A percentile compares a stretch with the other conserved stretches of the same genome.
These are phyloP conservation scores for Trametes villosa DNA, from an alignment of 768 basidiomycete species.

Conservation along the genomic window DNA sequence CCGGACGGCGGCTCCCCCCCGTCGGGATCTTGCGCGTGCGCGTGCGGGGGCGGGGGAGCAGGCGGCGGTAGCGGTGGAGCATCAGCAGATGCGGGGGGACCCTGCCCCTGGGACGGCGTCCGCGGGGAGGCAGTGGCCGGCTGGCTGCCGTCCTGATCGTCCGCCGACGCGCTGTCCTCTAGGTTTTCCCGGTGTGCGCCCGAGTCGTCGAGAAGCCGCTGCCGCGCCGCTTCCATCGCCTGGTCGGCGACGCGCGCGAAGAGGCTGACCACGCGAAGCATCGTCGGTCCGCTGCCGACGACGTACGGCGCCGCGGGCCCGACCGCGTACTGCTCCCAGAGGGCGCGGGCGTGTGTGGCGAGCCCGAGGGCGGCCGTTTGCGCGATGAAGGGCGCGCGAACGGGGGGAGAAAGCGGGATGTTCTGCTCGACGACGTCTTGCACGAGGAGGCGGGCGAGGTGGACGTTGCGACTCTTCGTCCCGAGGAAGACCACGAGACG, in stretches of 20 bases:
- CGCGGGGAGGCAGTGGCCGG: conserved; percentile 1
- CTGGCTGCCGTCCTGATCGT: not conserved
- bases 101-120: not conserved
- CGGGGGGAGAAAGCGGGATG: conserved; percentile 46
- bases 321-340: conserved; percentile 61
- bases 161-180: not conserved
- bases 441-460: conserved; percentile 54
- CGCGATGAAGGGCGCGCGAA: conserved; percentile 55
- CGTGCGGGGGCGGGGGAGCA: conserved; percentile 20
- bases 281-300: conserved; percentile 51
- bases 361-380: conserved; percentile 52
- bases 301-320: conserved; percentile 43
- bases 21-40: not conserved
- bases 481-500: conserved; percentile 59
- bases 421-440: conserved; percentile 49
- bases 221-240: conserved; percentile 15
- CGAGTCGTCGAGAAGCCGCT: not conserved
- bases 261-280: conserved; percentile 58
- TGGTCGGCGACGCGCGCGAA: conserved; percentile 32
- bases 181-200: conserved; percentile 14
- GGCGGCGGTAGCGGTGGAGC: conserved; percentile 7
- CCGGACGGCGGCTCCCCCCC: not conserved
- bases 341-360: conserved; percentile 48
- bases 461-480: conserved; percentile 41
- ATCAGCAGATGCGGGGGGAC: conserved; percentile 23